These are phyloP conservation scores for Gastrodia elata DNA, from an alignment of 106 monocot genomes.

Conservation along the genomic window DNA sequence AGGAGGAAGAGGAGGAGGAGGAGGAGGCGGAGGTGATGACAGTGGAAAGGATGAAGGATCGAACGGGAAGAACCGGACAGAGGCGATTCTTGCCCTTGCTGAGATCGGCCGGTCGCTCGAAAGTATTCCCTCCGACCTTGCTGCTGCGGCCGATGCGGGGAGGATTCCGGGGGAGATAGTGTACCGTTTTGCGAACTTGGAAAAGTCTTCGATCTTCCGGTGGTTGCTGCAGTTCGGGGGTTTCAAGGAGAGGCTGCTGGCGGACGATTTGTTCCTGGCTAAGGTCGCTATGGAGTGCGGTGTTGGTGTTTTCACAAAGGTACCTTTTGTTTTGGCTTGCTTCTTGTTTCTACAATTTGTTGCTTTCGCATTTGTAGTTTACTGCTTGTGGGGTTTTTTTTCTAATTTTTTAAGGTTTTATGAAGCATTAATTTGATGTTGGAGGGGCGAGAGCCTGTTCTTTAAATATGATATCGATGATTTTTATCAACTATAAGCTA, in stretches of 20 bases:
- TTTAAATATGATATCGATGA: too few relatives aligned
- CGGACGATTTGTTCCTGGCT: slow-evolving; percentile 74
- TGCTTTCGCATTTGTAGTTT: neutral
- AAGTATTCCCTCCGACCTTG: slow-evolving; percentile 54
- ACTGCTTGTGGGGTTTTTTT: neutral
- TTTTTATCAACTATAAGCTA: too few relatives aligned
- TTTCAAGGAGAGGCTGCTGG: slow-evolving; percentile 73
- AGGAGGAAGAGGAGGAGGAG: slow-evolving; percentile 11
- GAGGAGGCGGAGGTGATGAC: slow-evolving; percentile 15
- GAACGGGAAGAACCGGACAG: slow-evolving; percentile 35
- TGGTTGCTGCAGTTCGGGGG: slow-evolving; percentile 71
- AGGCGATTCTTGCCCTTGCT: slow-evolving; percentile 45
- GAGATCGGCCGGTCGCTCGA: slow-evolving; percentile 45
- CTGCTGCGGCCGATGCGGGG: slow-evolving; percentile 46
- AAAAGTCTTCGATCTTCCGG: slow-evolving; percentile 52
- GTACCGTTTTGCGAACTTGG: slow-evolving; percentile 38
- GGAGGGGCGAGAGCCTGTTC: too few relatives aligned
- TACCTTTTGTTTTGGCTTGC: neutral
- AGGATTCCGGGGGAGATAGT: slow-evolving; percentile 49
- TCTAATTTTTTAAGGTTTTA: too few relatives aligned
- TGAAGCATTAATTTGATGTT: too few relatives aligned
- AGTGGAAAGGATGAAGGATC: slow-evolving; percentile 23
- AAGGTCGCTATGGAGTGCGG: slow-evolving; percentile 85
- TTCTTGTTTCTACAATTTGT: neutral
- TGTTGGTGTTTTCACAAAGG: slow-evolving; percentile 83